Evolutionary conservation across 1,139 yeast genomes (phyloP), one percentile per base, ranked within the genome.

Genomic region (Martiniozyma asiatica): DNA sequence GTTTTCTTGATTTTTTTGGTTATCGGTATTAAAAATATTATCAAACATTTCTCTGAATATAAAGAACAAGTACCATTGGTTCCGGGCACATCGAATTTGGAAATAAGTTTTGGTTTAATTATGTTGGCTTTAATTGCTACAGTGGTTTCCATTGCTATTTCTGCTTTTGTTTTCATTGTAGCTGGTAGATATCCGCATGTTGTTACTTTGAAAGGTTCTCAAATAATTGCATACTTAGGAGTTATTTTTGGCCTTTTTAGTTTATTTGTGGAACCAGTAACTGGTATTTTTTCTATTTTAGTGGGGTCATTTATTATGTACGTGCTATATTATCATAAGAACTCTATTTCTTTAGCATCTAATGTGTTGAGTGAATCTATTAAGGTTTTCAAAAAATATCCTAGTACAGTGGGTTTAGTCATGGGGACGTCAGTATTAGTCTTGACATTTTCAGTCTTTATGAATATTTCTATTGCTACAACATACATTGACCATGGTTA

Each of bases 181-280:
- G 93, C 94, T 3, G 59, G 89, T 40, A 39, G 66, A 42, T 71
- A 68, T 30, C 84, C 95, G 7, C 61, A 65, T 34, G 55, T 65
- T 30, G 84, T 84, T 52, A 81, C 84, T 41, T 66, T 68, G 35
- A 55, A 73, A 20, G 82, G 93, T 4, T 67, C 84, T 44, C 62
- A 79, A 21, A 56, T 75, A 30, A 80, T 82, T 46, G 61, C 81
- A 18, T 48, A 75, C 2, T 53, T 81, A 34, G 82, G 92, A 1
- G 45, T 84, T 21, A 92, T 82, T 11, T 74, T 93, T 5, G 71
- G 82, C 7, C 72, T 81, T 40, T 74, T 70, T 53, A 79, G 78
- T 47, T 62, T 84, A 45, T 70, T 65, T 4, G 55, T 60, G 38
- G 59, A n/a, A n/a, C n/a, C n/a, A n/a, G n/a, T n/a, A n/a, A n/a